These are phyloP conservation scores for Eimeria brunetti DNA, from an alignment of 169 alveolate species.

Conservation along the genomic window DNA sequence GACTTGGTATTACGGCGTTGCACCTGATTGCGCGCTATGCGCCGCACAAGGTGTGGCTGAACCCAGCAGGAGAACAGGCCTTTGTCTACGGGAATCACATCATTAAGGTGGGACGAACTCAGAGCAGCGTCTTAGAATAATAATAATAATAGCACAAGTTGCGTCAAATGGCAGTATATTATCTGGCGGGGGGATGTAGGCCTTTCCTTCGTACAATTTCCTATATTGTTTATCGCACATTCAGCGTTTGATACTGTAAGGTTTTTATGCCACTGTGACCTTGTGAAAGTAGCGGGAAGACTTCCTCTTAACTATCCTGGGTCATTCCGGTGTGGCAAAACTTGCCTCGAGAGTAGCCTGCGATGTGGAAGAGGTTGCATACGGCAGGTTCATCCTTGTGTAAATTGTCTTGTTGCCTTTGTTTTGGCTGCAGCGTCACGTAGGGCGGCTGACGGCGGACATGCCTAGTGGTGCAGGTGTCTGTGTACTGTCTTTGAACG, in stretches of 20 bases:
- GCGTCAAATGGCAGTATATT: neutral
- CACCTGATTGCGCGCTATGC: constrained; percentile 95
- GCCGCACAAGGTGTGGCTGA: constrained; percentile 95
- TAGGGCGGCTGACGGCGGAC: constrained; percentile 87
- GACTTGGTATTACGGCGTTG: constrained; percentile 93
- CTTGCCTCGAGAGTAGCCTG: neutral
- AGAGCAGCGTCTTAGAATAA: neutral
- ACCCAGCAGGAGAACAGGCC: constrained; percentile 95
- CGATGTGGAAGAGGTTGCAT: neutral
- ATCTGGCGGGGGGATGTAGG: neutral
- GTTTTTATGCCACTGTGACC: neutral
- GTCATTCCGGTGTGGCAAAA: neutral
- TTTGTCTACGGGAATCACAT: constrained; percentile 96
- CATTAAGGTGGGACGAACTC: constrained; percentile 85
- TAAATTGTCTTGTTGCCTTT: neutral
- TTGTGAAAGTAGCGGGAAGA: neutral
- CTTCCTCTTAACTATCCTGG: neutral
- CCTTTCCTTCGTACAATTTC: neutral
- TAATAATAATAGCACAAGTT: neutral
- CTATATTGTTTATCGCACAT: neutral
- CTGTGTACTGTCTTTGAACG: constrained; percentile 74
- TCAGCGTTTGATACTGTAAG: neutral
- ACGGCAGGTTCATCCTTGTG: neutral
- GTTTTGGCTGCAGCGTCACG: constrained; percentile 86
- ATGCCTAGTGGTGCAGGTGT: constrained; percentile 82